Evolutionary conservation across 805 yeast species (phyloP).

Genomic region (Wickerhamomyces strasburgensis): DNA sequence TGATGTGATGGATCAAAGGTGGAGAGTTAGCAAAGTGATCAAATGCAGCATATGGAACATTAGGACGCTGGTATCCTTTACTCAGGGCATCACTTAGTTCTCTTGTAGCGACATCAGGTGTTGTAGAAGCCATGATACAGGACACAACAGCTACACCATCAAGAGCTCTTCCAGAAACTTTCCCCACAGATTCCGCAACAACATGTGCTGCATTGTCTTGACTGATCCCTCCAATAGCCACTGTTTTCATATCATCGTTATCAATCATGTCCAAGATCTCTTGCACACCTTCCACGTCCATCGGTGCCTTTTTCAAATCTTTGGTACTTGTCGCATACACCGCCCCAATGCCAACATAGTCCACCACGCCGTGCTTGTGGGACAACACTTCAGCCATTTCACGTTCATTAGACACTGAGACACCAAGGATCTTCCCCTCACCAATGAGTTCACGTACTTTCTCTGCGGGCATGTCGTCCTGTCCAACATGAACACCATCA

Average conservation of each 20-base stretch:
- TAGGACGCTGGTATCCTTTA: slow-evolving; percentile 14
- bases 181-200: slow-evolving; percentile 37
- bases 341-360: slow-evolving; percentile 84
- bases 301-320: slow-evolving; percentile 45
- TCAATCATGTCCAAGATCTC: slow-evolving; percentile 45
- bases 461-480: slow-evolving; percentile 65
- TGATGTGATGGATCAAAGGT: slow-evolving; percentile 82
- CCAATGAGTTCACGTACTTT: slow-evolving; percentile 64
- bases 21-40: slow-evolving; percentile 24
- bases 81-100: slow-evolving; percentile 27
- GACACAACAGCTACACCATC: slow-evolving; percentile 92
- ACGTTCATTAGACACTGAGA: slow-evolving; percentile 56
- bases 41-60: slow-evolving; percentile 13
- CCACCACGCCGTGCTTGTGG: slow-evolving; percentile 42
- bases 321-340: slow-evolving; percentile 74
- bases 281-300: slow-evolving; percentile 68
- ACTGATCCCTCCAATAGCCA: slow-evolving; percentile 78
- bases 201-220: slow-evolving; percentile 56
- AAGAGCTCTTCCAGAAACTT: slow-evolving; percentile 39
- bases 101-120: slow-evolving; percentile 49
- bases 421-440: slow-evolving; percentile 70
- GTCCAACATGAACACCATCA: slow-evolving; percentile 92
- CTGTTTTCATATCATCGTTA: slow-evolving; percentile 46
- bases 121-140: slow-evolving; percentile 63
- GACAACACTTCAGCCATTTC: slow-evolving; percentile 57